Evolutionary conservation across 352 stramenopile genomes (phyloP), one percentile per base, ranked within the genome.

Genomic region (Phytophthora ohioensis): DNA sequence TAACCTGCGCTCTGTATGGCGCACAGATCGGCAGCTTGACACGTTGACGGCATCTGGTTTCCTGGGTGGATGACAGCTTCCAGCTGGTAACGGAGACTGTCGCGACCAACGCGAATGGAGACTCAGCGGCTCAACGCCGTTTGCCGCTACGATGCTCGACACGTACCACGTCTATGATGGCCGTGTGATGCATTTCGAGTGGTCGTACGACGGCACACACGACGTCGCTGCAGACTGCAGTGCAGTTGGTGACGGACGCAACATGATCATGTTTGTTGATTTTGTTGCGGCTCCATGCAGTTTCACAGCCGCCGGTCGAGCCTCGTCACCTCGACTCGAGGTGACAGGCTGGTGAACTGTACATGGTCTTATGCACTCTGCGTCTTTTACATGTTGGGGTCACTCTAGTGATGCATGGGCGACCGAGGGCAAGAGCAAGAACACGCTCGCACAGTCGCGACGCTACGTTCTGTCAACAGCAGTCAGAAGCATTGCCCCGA

Each of bases 401-500:
- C 53, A 62, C 59, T 47, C 13, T 43, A 31, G 27, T 62, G 45
- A 70, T 68, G 57, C 52, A 73, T 62, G 54, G 45, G 64, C 57
- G 52, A 65, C 47, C 46, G 38, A 52, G 32, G 45, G 64, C 64
- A 57, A 71, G 60, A 65, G 54, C 48, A 48, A 38, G 68, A 64
- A 48, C 43, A 56, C 51, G n/a, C 48, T 66, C 51, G 53, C 57
- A 13, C 35, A 62, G 63, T 75, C 70, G 60, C 59, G 66, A 68
- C 70, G 70, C 62, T 75, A 71, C 70, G 70, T 75, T 43, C 42
- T 64, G 62, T 71, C 70, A 74, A 71, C 70, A 71, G 70, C 65
- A 65, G 65, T 78, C 70, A 78, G 53, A 59, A 77, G 55, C 59
- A 59, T 73, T 67, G 54, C 15, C 57, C 47, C 41, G 12, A 39